Base-by-base conservation (phyloP, 176 grass and related monocot genomes). In the Musa schizocarpa region DNA sequence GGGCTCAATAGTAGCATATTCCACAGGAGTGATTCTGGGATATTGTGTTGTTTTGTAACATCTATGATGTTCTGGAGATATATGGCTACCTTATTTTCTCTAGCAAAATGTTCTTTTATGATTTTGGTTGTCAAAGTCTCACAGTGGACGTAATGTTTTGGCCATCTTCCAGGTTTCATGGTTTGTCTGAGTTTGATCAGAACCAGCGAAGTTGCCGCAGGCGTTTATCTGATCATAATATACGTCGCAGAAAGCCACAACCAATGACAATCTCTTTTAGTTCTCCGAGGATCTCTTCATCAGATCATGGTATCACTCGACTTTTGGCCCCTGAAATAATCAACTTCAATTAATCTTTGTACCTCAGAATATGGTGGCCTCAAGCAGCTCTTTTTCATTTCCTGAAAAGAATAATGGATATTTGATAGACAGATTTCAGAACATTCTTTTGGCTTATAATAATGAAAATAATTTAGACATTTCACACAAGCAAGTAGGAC, bases 161-260 rank as follows among this genome's bases (percentile, higher is more conserved):
- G 17, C 57, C 14, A 16, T 34, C 65, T 68, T 68, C 26, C 65
- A 68, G 65, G 65, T 34, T 68, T 26, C 65, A 68, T 68, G 65
- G 12, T 68, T 68, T 68, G 65, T 34, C 65, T 13, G 65, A 68
- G 12, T 68, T 68, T 68, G 65, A 68, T 68, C 65, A 68, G 25
- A 68, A 43, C 27, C 43, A 68, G 65, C 5, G 65, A 34, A 68
- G 65, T 68, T 68, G 65, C 26, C 65, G 65, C 65, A 68, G 26
- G 25, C 65, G 65, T 43, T 68, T 68, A 34, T 68, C 20, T 68
- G 65, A 68, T 68, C 65, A 68, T 68, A 68, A 68, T 68, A 26
- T 26, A 34, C 65, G 65, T 43, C 65, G 65, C 26, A 68, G 65
- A 14, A 68, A 68, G 3, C 34, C 34, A 43, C 34, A 43, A 5